Conservation (phyloP, 106 monocot genomes). For the Acorus gramineus region DNA sequence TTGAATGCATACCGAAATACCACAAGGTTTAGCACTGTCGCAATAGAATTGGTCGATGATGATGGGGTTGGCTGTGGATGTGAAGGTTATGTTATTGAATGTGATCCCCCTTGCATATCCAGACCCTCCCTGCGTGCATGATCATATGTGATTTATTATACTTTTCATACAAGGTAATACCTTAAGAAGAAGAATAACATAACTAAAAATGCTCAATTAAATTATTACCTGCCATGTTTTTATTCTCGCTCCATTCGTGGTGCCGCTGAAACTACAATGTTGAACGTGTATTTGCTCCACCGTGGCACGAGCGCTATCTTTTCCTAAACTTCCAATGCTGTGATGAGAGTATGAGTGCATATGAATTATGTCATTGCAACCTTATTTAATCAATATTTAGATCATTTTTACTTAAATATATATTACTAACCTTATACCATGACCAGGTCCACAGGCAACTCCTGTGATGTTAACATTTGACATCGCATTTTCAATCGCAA, state of each 20-base stretch:
- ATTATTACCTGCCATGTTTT: constrained; percentile 40
- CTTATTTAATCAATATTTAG: too few species aligned
- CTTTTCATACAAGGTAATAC: too few species aligned
- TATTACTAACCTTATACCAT: too few species aligned
- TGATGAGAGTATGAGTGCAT: too few species aligned
- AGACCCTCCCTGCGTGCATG: constrained; percentile 7
- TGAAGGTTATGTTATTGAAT: constrained; percentile 12
- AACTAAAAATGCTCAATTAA: not conserved
- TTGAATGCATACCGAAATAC: too few species aligned
- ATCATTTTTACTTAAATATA: too few species aligned
- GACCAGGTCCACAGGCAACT: too few species aligned
- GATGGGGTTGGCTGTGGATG: constrained; percentile 7
- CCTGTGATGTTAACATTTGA: too few species aligned
- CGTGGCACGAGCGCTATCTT: not conserved
- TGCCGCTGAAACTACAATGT: not conserved
- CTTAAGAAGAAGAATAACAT: not conserved
- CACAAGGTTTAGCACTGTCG: too few species aligned
- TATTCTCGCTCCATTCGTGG: constrained; percentile 20
- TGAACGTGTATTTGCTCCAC: not conserved
- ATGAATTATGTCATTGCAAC: too few species aligned
- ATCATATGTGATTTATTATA: too few species aligned
- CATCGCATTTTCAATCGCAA: too few species aligned
- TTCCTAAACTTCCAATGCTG: constrained; percentile 12
- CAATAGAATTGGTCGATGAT: constrained; percentile 24
- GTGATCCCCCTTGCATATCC: constrained; percentile 13